Base-by-base conservation (phyloP, 73 alveolate species). In the Stentor roeselii region DNA sequence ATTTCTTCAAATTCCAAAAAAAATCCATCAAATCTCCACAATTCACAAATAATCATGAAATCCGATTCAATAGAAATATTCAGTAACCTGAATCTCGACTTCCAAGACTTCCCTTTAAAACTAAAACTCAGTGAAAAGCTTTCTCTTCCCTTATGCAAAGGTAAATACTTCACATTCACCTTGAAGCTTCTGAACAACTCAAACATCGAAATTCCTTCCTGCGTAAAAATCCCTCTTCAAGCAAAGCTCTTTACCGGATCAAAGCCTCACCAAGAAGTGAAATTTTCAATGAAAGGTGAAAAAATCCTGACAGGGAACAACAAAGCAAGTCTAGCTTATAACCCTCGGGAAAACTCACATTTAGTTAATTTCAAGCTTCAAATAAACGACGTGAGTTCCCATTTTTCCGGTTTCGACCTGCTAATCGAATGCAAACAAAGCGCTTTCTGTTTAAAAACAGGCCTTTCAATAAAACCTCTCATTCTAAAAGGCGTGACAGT, bases 371-470 rank as follows among this genome's bases (percentile, higher is more conserved):
- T 67, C 37, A 67, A 67, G 37, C n/a, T 67, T 2, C 80, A 67
- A 40, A 21, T 67, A 21, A 67, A 34, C 34, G 80, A 67, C 11
- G 80, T 67, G n/a, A 67, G 41, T 67, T 67, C 80, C 1, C 80
- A 67, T 67, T 67, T 67, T 34, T 50, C 67, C 6, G 67, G 67
- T 11, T 50, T 50, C 21, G 21, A 50, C 21, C 21, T 50, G 67
- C 30, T 21, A 50, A 21, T 50, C 21, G 30, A 50, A 11, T 6
- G 6, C 21, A 6, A 50, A 11, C 30, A 50, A 50, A 50, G 21
- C 21, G 67, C 6, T 11, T 50, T 50, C 67, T 50, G 6, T 11
- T 21, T 11, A 21, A 50, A 50, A 11, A 21, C 21, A 11, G 67
- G 67, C 6, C 21, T 50, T 6, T 11, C 21, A 21, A 50, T 50